Evolutionary conservation across 2,329 filamentous ascomycete species (phyloP), one percentile per base, ranked within the genome.

Genomic region (Aspergillus ibericus): DNA sequence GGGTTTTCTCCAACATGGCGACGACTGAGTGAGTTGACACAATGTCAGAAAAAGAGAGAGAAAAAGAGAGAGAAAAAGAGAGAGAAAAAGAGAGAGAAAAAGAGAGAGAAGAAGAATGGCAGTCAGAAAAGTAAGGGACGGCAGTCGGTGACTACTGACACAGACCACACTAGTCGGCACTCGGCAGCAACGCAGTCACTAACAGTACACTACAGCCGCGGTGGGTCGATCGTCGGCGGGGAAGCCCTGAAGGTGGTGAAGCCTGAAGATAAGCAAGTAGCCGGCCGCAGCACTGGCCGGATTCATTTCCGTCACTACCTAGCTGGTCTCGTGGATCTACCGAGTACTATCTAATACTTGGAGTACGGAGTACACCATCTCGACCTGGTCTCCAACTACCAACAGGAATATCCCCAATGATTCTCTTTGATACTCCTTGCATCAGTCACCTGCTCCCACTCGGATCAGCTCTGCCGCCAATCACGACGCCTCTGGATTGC

Each of bases 1-100:
- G 83, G 51, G 27, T 20, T 20, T 34, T 44, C 25, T 42, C 27
- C 27, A 48, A 16, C 51, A 46, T 40, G 29, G 58, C 42, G 22
- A 2, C 29, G 36, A 59, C 42, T 18, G 46, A 47, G 34, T 25
- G 3, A 5, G 5, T 25, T 25, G 22, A 25, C 42, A 59, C 29
- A 58, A 32, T 29, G 49, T 46, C 32, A 54, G 36, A 55, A 44
- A 44, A 52, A 55, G 20, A 46, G 62, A 48, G 13, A 22, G 50
- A 25, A 52, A 49, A 38, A 38, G 12, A 55, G 22, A 54, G 40
- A 34, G 29, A 27, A 32, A 34, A 36, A 55, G 34, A 46, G 34
- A 55, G 22, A 47, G 12, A 53, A 13, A 25, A 29, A 38, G 35
- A 36, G n/a, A 16, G 22, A 25, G 25, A 36, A 36, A 53, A 32